phyloP scores from a whole-genome alignment of 2,329 filamentous ascomycete species.

The Bimuria novae-zelandiae region DNA sequence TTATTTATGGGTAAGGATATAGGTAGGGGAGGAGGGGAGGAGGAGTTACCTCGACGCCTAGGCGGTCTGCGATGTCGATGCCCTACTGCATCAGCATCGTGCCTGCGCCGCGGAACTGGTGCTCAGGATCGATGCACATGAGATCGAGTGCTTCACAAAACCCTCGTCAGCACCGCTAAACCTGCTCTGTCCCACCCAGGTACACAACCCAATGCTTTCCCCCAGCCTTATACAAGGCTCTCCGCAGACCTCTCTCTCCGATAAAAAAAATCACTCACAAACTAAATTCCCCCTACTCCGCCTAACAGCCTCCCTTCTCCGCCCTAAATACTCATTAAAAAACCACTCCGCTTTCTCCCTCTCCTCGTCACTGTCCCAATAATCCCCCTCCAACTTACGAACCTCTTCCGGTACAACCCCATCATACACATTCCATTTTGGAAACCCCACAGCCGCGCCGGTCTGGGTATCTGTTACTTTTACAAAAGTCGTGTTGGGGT shows the following conservation, averaged over 20 bases:
- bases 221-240: not conserved
- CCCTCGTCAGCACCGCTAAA: too few species aligned
- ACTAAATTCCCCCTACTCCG: conserved; percentile 7
- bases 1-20: too few species aligned
- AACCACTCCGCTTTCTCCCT: conserved; percentile 12
- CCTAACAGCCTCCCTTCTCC: conserved; percentile 10
- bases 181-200: too few species aligned
- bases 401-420: conserved; percentile 3
- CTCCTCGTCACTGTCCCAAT: conserved; percentile 12
- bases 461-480: conserved; percentile 8
- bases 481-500: conserved; percentile 1
- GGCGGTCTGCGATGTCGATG: conserved; percentile 36
- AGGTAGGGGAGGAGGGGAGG: not conserved
- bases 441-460: conserved; percentile 9
- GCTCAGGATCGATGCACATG: conserved; percentile 37
- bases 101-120: conserved; percentile 44
- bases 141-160: conserved; percentile 19
- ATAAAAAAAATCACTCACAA: conserved; percentile 5
- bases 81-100: conserved; percentile 39
- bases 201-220: too few species aligned
- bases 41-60: conserved; percentile 9
- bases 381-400: conserved; percentile 5
- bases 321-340: conserved; percentile 2
- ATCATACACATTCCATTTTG: conserved; percentile 17
- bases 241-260: not conserved